phyloP scores from a whole-genome alignment of 108 stramenopile species.

The Nannochloropsis salina region DNA sequence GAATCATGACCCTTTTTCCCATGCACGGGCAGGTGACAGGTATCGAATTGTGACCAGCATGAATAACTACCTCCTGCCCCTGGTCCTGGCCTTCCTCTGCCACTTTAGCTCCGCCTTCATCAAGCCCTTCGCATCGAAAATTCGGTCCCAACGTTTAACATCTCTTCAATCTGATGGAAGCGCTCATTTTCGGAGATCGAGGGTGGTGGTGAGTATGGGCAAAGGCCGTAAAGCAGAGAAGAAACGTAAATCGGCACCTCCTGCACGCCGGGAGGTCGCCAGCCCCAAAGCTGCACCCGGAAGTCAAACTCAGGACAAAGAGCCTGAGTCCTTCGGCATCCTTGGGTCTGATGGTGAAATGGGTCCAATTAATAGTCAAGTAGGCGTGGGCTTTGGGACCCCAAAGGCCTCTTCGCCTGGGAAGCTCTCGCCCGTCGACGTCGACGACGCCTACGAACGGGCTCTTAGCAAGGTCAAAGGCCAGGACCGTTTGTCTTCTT shows the following conservation, averaged over 20 bases:
- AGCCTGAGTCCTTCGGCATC: neutral
- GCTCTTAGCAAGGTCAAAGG: neutral
- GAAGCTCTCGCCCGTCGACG: neutral
- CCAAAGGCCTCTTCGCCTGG: neutral
- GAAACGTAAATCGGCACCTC: neutral
- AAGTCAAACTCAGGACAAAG: neutral
- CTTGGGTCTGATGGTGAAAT: neutral
- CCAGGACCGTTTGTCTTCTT: neutral
- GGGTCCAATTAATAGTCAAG: neutral
- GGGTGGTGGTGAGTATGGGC: neutral
- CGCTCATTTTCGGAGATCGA: neutral
- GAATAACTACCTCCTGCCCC: constrained; percentile 7
- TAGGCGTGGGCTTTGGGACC: neutral
- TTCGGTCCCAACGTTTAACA: neutral
- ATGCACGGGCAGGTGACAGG: neutral
- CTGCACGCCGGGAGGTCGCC: neutral
- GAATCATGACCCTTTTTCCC: neutral
- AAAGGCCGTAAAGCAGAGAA: neutral
- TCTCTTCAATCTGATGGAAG: neutral
- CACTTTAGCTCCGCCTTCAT: neutral
- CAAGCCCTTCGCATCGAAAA: neutral
- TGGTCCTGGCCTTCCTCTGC: neutral
- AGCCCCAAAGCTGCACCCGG: neutral
- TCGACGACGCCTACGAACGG: neutral
- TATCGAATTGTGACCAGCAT: neutral